Base-by-base conservation (phyloP, 306 rosid species). In the Begonia peltatifolia region DNA sequence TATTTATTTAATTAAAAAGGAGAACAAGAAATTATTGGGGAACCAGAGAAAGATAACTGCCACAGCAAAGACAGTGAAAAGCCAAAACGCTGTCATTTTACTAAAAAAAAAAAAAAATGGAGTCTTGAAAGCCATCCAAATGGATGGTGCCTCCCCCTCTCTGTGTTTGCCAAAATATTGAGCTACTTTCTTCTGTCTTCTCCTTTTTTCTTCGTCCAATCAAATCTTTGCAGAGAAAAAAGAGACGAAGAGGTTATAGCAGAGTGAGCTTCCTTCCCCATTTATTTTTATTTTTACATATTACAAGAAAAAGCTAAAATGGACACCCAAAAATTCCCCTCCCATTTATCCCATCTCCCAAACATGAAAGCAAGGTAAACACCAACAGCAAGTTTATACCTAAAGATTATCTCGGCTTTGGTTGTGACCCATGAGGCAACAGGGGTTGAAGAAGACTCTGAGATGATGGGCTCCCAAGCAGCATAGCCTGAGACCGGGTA, bases 361-460 rank as follows among this genome's bases (percentile, higher is more conserved):
- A 44, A 44, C 48, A 0, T 11, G 14, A 44, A 44, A n/a, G 42
- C n/a, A 44, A 44, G 12, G n/a, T 3, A 44, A 44, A 44, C 9
- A n/a, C 0, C 12, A 12, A 44, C 12, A 44, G n/a, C 48, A 10
- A 44, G 12, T 12, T 44, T 11, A 44, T 44, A 42, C 46, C 46
- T 42, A 53, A 53, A 14, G 47, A 18, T 70, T 75, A 86, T 94
- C 99, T 76, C 18, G 88, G 92, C 68, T 68, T 86, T n/a, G 87
- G 87, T 67, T 78, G 93, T 53, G 87, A 78, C 47, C 82, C 63
- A 47, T 46, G 62, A 20, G 87, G 72, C 66, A 65, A 58, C 36
- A 85, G 63, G 41, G 97, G 95, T 62, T 84, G 95, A 44, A 83
- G 66, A 63, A 80, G 87, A 77, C 90, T 79, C 80, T 78, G 97